Evolutionary conservation across 345 rosid genomes (phyloP), one percentile per base, ranked within the genome.

Genomic region (Hibiscus trionum): DNA sequence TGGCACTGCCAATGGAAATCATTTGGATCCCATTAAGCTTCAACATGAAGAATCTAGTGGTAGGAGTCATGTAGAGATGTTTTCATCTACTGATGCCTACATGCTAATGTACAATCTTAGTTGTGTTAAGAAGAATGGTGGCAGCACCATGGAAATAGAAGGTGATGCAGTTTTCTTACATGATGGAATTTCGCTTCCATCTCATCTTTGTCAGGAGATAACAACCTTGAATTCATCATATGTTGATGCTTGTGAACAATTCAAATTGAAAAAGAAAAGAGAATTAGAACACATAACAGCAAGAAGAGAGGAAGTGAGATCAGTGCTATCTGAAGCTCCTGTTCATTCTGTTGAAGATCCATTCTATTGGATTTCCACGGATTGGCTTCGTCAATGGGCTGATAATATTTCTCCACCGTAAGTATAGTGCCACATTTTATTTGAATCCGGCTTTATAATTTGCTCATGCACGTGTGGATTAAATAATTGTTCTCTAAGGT

Each of bases 381-480:
- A 89, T 71, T 95, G 99, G 99, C 91, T 95, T 81, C 97, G 93
- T 77, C 87, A 84, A 69, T 95, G 99, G 99, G 91, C 96, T 69
- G 97, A 95, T 77, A 83, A 76, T 69, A 71, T 90, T 72, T 72
- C 72, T 39, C 87, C 97, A 52, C 83, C 84, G 99, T 94, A 88
- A 79, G 97, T 78, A 63, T 72, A 6, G 76, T 73, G 60, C 67
- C 26, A 47, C 46, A 31, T 37, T 17, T 74, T 44, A 49, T 62
- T 21, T 64, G 35, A 73, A 66, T 44, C 24, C 19, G 31, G 66
- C 73, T n/a, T 73, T 61, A 46, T 69, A 44, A 24, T 69, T 60
- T 24, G 66, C 61, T 66, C 77, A 42, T 66, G 47, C 47, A 35
- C 3, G 8, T 11, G 5, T 14, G 16, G 42, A 19, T 58, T 42